A percentile compares a stretch with the other conserved stretches of the same genome.
Conservation (phyloP, 2,329 filamentous ascomycete genomes). For the Epichloe brachyelytri region DNA sequence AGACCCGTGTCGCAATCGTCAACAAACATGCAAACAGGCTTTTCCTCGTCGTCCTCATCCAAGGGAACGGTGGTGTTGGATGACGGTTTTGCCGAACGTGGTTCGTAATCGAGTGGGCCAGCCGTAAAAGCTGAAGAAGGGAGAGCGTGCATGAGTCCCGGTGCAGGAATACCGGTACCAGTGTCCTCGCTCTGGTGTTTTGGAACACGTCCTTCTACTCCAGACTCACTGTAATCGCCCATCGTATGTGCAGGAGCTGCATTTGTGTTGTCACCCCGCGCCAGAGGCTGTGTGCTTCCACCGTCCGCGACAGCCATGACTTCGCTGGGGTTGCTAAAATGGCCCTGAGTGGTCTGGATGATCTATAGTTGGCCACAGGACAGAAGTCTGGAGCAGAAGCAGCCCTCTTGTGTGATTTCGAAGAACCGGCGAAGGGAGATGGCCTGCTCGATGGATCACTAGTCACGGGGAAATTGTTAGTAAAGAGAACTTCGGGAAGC, state of each 20-base stretch:
- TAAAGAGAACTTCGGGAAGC: background rate
- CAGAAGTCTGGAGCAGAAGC: constrained; percentile 36
- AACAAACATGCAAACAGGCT: constrained; percentile 39
- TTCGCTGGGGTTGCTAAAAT: constrained; percentile 8
- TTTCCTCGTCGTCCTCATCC: constrained; percentile 11
- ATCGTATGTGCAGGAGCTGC: background rate
- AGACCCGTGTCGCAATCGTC: constrained; percentile 44
- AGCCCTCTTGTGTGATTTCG: constrained; percentile 33
- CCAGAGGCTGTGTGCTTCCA: background rate
- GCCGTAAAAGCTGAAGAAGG: background rate
- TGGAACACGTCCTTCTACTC: background rate
- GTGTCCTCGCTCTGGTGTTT: background rate
- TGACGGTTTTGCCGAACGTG: background rate
- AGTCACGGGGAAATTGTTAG: background rate
- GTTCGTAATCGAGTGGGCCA: background rate
- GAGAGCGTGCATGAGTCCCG: background rate
- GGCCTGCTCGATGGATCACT: constrained; percentile 11
- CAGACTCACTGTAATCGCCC: background rate
- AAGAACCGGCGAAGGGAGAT: constrained; percentile 9
- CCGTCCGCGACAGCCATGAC: constrained; percentile 6
- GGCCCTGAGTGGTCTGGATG: constrained; percentile 6
- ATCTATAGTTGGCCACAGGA: constrained; percentile 6
- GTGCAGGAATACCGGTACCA: background rate
- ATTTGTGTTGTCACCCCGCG: background rate
- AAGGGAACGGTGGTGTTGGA: background rate